Evolutionary conservation across 768 basidiomycete species (phyloP).

Genomic region (Mycena capillaripes): DNA sequence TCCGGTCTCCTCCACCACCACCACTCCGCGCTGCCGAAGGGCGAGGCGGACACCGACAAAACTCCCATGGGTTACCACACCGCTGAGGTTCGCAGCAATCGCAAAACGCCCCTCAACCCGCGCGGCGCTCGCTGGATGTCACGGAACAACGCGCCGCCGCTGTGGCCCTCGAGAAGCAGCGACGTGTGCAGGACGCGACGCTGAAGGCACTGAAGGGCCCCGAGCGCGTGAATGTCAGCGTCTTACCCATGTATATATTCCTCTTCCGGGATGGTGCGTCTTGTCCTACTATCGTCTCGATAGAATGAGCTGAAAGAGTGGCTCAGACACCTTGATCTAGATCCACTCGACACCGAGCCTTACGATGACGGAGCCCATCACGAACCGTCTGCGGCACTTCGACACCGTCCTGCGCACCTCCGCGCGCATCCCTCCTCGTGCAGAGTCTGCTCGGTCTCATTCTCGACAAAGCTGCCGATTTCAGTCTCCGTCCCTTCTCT

Average conservation of each 20-base stretch:
- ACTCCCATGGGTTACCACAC: too few species aligned
- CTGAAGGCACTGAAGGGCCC: constrained; percentile 50
- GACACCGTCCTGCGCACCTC: constrained; percentile 73
- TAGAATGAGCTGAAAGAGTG: background rate
- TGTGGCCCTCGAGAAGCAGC: background rate
- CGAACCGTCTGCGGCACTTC: constrained; percentile 65
- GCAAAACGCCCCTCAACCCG: too few species aligned
- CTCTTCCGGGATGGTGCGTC: constrained; percentile 72
- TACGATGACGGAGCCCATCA: constrained; percentile 68
- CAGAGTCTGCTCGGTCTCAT: constrained; percentile 77
- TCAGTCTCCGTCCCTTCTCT: background rate
- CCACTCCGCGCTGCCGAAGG: too few species aligned
- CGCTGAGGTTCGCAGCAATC: too few species aligned
- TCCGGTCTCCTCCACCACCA: too few species aligned
- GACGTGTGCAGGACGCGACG: constrained; percentile 23
- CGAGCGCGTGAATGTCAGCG: constrained; percentile 69
- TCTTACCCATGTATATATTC: constrained; percentile 74
- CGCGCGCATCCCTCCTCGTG: constrained; percentile 73
- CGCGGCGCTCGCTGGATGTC: background rate
- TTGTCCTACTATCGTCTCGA: background rate
- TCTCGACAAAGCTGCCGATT: constrained; percentile 76
- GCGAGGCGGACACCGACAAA: too few species aligned
- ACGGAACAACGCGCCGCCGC: constrained; percentile 20
- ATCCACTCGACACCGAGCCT: constrained; percentile 63
- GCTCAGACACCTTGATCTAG: constrained; percentile 72